Evolutionary conservation across 306 rosid genomes (phyloP).

Genomic region (Citrullus colocynthis): DNA sequence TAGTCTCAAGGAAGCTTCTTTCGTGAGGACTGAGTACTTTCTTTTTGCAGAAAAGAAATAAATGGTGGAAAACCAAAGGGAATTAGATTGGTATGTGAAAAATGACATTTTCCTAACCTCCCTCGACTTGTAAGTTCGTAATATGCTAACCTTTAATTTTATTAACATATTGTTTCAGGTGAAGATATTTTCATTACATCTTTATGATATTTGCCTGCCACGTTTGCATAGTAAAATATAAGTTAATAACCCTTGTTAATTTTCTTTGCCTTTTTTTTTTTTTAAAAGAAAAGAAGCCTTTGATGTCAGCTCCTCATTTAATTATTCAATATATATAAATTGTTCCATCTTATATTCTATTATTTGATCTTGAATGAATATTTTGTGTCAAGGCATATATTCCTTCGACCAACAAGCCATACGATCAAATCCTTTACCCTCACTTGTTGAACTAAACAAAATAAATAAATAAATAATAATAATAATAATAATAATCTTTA

Average conservation of each 20-base stretch:
- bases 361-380: too few relatives aligned
- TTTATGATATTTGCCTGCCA: neutral
- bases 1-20: neutral
- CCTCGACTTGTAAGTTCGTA: neutral
- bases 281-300: neutral
- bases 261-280: neutral
- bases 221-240: neutral
- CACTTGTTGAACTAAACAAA: too few relatives aligned
- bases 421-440: too few relatives aligned
- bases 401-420: too few relatives aligned
- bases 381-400: too few relatives aligned
- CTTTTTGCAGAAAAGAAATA: neutral
- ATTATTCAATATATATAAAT: neutral
- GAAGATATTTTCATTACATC: neutral
- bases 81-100: constrained; percentile 3
- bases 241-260: neutral
- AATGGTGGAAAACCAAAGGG: neutral
- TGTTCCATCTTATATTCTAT: neutral
- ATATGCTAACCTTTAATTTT: neutral
- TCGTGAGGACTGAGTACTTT: neutral
- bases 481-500: too few relatives aligned
- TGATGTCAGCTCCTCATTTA: neutral
- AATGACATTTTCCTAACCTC: constrained; percentile 5
- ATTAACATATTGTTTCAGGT: neutral
- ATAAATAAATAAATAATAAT: too few relatives aligned